Evolutionary conservation across 345 rosid species (phyloP).

Genomic region (Rhodamnia argentea): DNA sequence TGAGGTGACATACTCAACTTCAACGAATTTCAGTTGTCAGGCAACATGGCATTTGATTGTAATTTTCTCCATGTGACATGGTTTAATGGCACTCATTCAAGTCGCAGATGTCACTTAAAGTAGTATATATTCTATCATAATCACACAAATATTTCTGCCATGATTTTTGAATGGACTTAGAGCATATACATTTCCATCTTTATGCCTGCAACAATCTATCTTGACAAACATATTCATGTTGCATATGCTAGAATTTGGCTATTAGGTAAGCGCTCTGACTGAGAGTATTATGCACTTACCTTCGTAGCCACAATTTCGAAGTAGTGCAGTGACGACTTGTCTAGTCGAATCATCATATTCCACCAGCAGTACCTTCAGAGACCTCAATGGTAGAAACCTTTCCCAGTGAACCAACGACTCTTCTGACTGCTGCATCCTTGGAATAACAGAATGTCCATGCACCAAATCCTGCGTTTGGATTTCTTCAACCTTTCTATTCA

Average conservation of each 20-base stretch:
- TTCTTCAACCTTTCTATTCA: conserved; percentile 2
- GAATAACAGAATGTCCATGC: neutral
- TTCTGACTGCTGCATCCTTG: conserved; percentile 11
- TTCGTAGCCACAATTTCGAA: conserved; percentile 76
- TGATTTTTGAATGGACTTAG: neutral
- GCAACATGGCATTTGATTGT: neutral
- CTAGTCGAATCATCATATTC: conserved; percentile 83
- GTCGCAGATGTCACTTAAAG: neutral
- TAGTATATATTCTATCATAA: neutral
- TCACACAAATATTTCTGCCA: neutral
- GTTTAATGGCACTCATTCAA: neutral
- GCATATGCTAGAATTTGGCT: neutral
- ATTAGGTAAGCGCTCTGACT: neutral
- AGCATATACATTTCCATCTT: neutral
- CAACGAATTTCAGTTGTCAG: neutral
- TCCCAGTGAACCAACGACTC: conserved; percentile 53
- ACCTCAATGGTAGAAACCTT: conserved; percentile 57
- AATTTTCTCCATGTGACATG: neutral
- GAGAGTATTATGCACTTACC: conserved; percentile 23
- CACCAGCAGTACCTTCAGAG: conserved; percentile 64
- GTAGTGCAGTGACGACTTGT: conserved; percentile 67
- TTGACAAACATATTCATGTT: neutral
- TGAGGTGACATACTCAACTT: neutral
- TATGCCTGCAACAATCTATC: neutral
- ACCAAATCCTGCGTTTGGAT: conserved; percentile 5